Evolutionary conservation across 192 early-diverging fungal species (phyloP).

Genomic region (Allomyces javanicus): DNA sequence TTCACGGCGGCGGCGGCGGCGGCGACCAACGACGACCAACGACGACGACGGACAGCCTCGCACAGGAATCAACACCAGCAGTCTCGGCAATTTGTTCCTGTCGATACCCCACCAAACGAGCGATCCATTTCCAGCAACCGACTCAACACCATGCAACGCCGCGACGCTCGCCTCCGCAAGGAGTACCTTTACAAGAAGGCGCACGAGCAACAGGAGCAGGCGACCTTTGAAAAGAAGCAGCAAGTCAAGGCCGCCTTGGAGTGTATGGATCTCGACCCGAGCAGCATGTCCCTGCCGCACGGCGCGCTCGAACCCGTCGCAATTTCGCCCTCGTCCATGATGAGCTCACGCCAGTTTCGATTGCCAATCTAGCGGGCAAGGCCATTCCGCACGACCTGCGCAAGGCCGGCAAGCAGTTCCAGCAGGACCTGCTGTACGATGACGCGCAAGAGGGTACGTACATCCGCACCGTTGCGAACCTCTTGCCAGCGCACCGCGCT

Average conservation of each 20-base stretch:
- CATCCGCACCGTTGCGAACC: neutral
- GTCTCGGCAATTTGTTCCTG: too few relatives aligned
- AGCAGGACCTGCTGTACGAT: constrained; percentile 67
- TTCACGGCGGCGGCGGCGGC: too few relatives aligned
- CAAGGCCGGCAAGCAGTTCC: constrained; percentile 49
- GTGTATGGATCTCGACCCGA: constrained; percentile 17
- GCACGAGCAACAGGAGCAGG: constrained; percentile 75
- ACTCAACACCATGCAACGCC: constrained; percentile 36
- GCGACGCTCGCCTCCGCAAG: constrained; percentile 68
- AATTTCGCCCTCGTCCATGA: too few relatives aligned
- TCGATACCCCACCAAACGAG: too few relatives aligned
- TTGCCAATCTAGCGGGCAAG: constrained; percentile 43
- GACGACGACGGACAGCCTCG: too few relatives aligned
- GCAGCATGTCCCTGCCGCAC: neutral
- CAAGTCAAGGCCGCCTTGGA: constrained; percentile 76
- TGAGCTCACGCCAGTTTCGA: too few relatives aligned
- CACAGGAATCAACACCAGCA: too few relatives aligned
- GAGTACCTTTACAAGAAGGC: constrained; percentile 97
- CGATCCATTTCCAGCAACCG: too few relatives aligned
- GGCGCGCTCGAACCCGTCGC: neutral
- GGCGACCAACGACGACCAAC: too few relatives aligned
- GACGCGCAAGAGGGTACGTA: constrained; percentile 56
- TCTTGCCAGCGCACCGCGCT: neutral
- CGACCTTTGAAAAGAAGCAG: constrained; percentile 86
- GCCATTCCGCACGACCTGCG: constrained; percentile 69